Conservation (phyloP, 345 rosid genomes). For the Physaria fendleri region DNA sequence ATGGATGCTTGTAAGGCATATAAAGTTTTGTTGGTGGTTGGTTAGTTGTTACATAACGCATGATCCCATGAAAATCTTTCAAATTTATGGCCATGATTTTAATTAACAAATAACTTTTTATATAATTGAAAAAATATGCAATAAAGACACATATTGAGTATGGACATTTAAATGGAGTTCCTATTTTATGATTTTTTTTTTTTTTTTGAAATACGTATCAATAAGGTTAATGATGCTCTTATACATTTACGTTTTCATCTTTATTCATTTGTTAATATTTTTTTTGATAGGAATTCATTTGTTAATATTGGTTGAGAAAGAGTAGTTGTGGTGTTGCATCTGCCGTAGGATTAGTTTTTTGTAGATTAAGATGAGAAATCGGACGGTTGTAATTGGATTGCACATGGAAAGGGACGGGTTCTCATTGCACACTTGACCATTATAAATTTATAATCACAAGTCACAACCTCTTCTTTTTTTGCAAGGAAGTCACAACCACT, state of each 20-base stretch:
- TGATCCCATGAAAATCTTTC: not conserved
- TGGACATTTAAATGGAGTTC: constrained; percentile 4
- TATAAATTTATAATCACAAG: constrained; percentile 5
- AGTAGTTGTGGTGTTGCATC: too few species aligned
- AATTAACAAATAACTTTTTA: not conserved
- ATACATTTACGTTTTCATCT: not conserved
- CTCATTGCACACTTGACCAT: constrained; percentile 1
- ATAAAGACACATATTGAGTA: not conserved
- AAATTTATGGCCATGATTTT: not conserved
- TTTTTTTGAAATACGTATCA: not conserved
- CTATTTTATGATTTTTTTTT: not conserved
- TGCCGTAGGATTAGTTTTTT: constrained; percentile 16
- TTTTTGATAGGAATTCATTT: too few species aligned
- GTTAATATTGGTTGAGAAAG: too few species aligned
- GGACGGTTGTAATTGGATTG: constrained; percentile 11
- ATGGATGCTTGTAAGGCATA: constrained; percentile 10
- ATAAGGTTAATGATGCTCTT: constrained; percentile 1
- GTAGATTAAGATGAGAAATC: constrained; percentile 23
- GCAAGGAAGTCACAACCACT: too few species aligned
- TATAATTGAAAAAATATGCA: not conserved
- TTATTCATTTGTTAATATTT: not conserved
- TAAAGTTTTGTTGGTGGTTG: constrained; percentile 9
- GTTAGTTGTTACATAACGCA: constrained; percentile 6
- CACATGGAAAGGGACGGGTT: constrained; percentile 22
- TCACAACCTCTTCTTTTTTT: not conserved